Percentiles rank a stretch among this genome's conserved stretches.
phyloP scores from a whole-genome alignment of 2,329 filamentous ascomycete genomes.

The Alternaria atra region DNA sequence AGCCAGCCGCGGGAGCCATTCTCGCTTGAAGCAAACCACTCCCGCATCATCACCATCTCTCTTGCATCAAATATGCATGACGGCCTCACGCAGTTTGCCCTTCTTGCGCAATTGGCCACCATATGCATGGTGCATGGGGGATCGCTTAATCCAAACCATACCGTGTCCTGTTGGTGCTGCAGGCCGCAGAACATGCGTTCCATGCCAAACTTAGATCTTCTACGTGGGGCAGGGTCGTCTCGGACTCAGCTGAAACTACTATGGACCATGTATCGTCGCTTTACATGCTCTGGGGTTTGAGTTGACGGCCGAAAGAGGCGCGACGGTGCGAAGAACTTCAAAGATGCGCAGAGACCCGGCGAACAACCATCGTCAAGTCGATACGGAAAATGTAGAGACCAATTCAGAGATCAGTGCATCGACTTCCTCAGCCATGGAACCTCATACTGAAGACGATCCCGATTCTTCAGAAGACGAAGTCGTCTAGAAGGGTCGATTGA shows the following conservation, averaged over 20 bases:
- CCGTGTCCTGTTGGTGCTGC: background rate
- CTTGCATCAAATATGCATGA: background rate
- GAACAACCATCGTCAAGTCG: background rate
- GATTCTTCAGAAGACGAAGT: background rate
- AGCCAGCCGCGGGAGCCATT: background rate
- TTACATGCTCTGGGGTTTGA: background rate
- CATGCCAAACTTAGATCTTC: background rate
- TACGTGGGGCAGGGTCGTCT: background rate
- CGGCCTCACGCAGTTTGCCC: background rate
- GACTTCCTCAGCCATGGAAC: background rate
- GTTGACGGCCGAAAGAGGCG: background rate
- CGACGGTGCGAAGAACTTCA: background rate
- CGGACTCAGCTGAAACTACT: background rate
- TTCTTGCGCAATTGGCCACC: background rate
- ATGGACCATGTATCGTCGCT: background rate
- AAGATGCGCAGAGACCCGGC: background rate
- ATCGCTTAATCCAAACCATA: no score
- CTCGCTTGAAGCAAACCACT: background rate
- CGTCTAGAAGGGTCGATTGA: background rate
- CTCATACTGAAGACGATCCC: background rate
- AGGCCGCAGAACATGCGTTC: background rate
- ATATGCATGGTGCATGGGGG: background rate
- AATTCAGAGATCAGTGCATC: background rate
- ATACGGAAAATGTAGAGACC: background rate
- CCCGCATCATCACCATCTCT: background rate